Conservation (phyloP, 1,284 basidiomycete species). For the Ceratobasidium sp. region DNA sequence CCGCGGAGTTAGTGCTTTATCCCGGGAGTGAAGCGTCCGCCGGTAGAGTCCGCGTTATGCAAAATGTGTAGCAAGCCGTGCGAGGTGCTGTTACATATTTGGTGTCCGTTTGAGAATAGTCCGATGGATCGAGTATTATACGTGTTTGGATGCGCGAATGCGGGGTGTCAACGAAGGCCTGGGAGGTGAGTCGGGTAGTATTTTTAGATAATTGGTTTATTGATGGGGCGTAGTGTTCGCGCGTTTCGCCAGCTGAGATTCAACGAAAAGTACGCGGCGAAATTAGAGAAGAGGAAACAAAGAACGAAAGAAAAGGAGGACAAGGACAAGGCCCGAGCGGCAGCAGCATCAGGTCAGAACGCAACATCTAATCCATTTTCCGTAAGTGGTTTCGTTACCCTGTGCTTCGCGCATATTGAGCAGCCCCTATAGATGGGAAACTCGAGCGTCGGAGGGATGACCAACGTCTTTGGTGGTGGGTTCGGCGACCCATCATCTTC, state of each 20-base stretch:
- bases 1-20: constrained; percentile 35
- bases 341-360: constrained; percentile 39
- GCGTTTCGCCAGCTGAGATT: constrained; percentile 78
- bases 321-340: constrained; percentile 51
- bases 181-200: constrained; percentile 67
- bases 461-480: constrained; percentile 59
- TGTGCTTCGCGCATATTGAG: constrained; percentile 17
- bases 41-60: constrained; percentile 63
- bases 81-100: constrained; percentile 82
- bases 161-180: constrained; percentile 72
- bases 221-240: constrained; percentile 64
- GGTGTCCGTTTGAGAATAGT: constrained; percentile 86
- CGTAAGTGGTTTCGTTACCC: constrained; percentile 28
- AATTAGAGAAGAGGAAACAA: constrained; percentile 63
- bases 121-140: constrained; percentile 82
- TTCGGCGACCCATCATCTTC: constrained; percentile 41
- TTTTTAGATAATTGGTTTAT: not conserved
- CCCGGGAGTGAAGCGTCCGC: constrained; percentile 47
- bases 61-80: constrained; percentile 73
- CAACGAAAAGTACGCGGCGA: constrained; percentile 76
- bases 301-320: constrained; percentile 56
- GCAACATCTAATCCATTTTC: constrained; percentile 28
- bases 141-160: constrained; percentile 77
- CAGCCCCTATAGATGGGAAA: not conserved
- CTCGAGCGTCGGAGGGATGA: not conserved